These are phyloP conservation scores for Malus hybrid DNA, from an alignment of 331 rosid genomes.

Conservation along the genomic window DNA sequence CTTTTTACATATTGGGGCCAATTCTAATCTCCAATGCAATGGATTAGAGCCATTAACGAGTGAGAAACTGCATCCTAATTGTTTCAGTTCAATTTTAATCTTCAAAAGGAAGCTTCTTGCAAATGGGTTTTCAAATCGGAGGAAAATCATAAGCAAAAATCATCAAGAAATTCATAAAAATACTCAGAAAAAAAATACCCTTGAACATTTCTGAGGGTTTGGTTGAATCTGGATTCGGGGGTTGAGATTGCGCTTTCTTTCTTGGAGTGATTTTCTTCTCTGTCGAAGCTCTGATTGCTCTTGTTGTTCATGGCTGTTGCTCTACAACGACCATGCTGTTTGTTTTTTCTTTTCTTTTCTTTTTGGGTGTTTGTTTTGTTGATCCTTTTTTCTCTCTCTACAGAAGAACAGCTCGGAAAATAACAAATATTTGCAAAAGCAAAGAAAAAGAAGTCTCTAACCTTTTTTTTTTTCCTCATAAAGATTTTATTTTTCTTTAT, in stretches of 20 bases:
- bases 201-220: conserved; percentile 90
- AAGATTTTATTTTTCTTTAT: background rate
- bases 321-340: conserved; percentile 13
- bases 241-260: conserved; percentile 41
- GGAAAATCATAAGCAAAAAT: conserved; percentile 3
- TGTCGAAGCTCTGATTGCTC: conserved; percentile 19
- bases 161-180: conserved; percentile 9
- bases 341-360: background rate
- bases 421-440: background rate
- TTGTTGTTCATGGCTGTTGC: conserved; percentile 56
- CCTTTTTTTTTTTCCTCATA: background rate
- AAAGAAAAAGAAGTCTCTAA: background rate
- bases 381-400: background rate
- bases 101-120: background rate
- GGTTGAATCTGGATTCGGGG: conserved; percentile 76
- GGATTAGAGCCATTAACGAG: conserved; percentile 3
- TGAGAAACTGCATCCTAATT: conserved; percentile 2
- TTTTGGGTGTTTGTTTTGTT: background rate
- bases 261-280: conserved; percentile 37
- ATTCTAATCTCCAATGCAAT: conserved; percentile 2
- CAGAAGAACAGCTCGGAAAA: background rate
- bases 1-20: conserved; percentile 2
- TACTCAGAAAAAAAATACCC: conserved; percentile 37
- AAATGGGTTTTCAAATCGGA: conserved; percentile 17
- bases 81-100: background rate